Conservation (phyloP, 1,284 basidiomycete genomes). For the Boletellus deceptivus region DNA sequence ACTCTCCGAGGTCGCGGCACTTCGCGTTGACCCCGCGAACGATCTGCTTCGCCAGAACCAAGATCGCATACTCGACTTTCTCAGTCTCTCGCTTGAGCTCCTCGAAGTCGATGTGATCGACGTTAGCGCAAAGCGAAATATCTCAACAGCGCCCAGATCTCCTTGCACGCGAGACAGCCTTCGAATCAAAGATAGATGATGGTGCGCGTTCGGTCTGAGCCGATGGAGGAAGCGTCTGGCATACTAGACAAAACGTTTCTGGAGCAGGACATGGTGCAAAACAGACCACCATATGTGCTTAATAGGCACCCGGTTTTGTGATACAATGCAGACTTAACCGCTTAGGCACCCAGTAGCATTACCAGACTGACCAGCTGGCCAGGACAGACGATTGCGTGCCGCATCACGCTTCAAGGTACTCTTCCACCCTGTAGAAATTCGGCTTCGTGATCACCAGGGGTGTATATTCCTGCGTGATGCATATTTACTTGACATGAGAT, state of each 20-base stretch:
- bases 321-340: no score
- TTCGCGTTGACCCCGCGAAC: conserved; percentile 35
- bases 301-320: no score
- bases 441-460: no score
- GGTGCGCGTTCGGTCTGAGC: conserved; percentile 41
- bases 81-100: conserved; percentile 39
- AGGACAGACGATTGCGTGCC: no score
- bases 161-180: conserved; percentile 39
- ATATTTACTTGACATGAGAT: no score
- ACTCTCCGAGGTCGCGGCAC: no score
- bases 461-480: no score
- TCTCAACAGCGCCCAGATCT: conserved; percentile 32
- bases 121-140: conserved; percentile 33
- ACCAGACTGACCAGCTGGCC: no score
- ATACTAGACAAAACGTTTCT: conserved; percentile 42
- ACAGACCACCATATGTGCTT: no score
- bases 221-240: conserved; percentile 35
- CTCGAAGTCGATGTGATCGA: conserved; percentile 28
- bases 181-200: conserved; percentile 42
- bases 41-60: conserved; percentile 43
- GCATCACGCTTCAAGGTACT: no score
- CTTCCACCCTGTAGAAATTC: no score
- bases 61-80: conserved; percentile 43
- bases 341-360: no score
- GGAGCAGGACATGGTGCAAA: conserved; percentile 9